Base-by-base conservation (phyloP, 1,284 basidiomycete species). In the Cryptococcus wingfieldii region DNA sequence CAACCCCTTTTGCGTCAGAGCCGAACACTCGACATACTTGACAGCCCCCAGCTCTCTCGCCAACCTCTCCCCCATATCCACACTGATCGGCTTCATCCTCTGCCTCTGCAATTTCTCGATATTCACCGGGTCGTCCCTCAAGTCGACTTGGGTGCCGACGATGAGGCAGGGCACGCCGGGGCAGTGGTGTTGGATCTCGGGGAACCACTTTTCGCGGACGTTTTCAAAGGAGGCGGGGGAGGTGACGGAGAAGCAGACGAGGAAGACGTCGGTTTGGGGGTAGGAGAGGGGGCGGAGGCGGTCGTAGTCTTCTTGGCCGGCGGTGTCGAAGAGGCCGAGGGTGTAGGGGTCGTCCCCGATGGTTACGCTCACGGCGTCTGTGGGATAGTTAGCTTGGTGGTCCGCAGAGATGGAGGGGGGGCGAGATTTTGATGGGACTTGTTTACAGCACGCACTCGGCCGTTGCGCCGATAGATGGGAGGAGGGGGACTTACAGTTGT, bases 131-230 rank as follows among this genome's bases (percentile, higher is more conserved):
- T 98, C 96, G 70, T 97, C 94, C 72, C 96, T 84, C 77, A 99
- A 78, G 83, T 99, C 96, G 75, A 98, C 84, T 81, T 99, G 96
- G 39, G 96, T 99, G 62, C 96, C 95, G 54, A 98, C 95, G 71
- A 98, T 97, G 69, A 98, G 85, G 83, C 94, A 97, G 63, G 95
- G 95, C 55, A 98, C 95, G 58, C 95, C 95, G n/a, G 96, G 96
- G 82, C 96, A 99, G 77, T 99, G 95, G 79, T 98, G 95, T 77
- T 94, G 93, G 51, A 98, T 95, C 81, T 99, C 96, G 28, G 95
- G 96, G 84, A 98, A 97, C 95, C 95, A 99, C 79, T 99, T 99
- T 80, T 98, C 95, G 83, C 96, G 98, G 70, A 99, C 95, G 87
- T 99, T 98, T 79, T 99, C 95, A 74, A 97, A 99, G 52, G 93